phyloP scores from a whole-genome alignment of 352 stramenopile genomes.

The Thalassiosira delicatula region DNA sequence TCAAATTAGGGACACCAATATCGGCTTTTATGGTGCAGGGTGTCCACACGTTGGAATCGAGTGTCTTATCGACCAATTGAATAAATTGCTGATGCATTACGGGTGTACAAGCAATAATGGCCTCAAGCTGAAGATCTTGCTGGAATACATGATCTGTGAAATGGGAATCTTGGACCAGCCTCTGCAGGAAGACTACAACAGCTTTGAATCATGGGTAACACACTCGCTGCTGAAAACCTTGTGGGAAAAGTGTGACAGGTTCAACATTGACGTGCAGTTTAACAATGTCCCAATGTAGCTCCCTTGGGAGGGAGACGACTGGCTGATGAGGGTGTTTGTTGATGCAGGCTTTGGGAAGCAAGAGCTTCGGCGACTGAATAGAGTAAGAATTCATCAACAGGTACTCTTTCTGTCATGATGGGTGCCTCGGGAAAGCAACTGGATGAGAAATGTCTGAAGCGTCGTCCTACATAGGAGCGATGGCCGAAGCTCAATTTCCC shows the following conservation, averaged over 20 bases:
- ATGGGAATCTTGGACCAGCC: constrained; percentile 14
- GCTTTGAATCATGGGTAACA: background rate
- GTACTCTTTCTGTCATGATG: background rate
- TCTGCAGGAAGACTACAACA: background rate
- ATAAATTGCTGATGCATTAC: constrained; percentile 41
- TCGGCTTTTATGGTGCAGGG: constrained; percentile 31
- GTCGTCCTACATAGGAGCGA: background rate
- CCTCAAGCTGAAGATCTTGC: background rate
- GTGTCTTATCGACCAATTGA: background rate
- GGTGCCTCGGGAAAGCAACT: background rate
- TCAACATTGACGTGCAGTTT: constrained; percentile 13
- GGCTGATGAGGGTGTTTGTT: constrained; percentile 19
- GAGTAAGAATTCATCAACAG: background rate
- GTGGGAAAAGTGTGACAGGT: constrained; percentile 35
- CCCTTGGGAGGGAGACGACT: constrained; percentile 22
- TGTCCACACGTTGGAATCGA: constrained; percentile 21
- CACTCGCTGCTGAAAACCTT: constrained; percentile 17
- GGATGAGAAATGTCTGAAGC: background rate
- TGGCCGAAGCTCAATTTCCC: background rate
- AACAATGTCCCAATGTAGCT: constrained; percentile 1
- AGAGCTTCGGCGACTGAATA: no score
- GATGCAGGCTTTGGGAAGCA: background rate
- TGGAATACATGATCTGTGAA: constrained; percentile 28
- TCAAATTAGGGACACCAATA: background rate
- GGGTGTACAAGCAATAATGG: constrained; percentile 6